Conservation (phyloP, 164 flowering plant species). For the Buxus sempervirens region DNA sequence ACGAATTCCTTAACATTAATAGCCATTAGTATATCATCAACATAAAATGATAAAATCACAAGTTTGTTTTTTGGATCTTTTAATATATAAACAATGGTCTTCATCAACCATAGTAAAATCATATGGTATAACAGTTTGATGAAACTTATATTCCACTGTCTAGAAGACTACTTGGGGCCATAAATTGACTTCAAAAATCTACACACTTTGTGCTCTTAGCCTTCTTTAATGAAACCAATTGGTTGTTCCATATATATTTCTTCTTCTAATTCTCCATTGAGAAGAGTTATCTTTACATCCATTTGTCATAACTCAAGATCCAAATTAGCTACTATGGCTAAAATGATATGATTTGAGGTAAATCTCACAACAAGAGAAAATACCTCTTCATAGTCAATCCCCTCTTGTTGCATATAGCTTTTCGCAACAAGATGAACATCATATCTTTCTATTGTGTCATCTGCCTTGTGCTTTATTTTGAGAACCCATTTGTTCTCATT, state of each 20-base stretch:
- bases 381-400: too few relatives aligned
- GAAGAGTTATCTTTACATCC: too few relatives aligned
- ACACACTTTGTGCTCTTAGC: not conserved
- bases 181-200: not conserved
- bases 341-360: too few relatives aligned
- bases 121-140: not conserved
- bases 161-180: not conserved
- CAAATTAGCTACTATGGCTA: too few relatives aligned
- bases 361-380: too few relatives aligned
- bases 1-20: not conserved
- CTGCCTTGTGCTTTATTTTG: too few relatives aligned
- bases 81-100: constrained; percentile 4
- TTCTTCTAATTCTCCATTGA: too few relatives aligned
- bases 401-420: not conserved
- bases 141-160: not conserved
- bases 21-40: not conserved
- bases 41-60: not conserved
- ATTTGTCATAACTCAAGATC: too few relatives aligned
- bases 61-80: not conserved
- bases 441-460: not conserved
- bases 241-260: not conserved
- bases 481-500: too few relatives aligned
- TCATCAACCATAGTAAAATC: not conserved
- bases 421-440: not conserved
- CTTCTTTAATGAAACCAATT: not conserved